Conservation (phyloP, 345 rosid genomes). For the Bruguiera sexangula region DNA sequence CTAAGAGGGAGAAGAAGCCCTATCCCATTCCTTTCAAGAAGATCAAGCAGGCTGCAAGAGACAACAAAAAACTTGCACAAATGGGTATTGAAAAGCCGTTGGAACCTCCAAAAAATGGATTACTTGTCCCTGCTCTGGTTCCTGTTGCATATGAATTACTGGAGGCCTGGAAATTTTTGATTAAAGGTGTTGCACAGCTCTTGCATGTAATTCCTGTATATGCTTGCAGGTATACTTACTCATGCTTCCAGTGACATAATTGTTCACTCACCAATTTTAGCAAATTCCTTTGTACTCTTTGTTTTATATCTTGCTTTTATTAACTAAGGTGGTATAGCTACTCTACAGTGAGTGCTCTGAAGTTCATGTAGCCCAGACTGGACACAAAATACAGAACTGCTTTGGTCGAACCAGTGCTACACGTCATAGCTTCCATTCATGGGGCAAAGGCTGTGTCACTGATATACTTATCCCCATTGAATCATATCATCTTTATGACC, state of each 20-base stretch:
- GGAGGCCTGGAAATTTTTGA: conserved; percentile 77
- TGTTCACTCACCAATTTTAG: not conserved
- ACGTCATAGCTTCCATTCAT: conserved; percentile 58
- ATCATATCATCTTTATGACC: conserved; percentile 81
- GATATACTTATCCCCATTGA: conserved; percentile 79
- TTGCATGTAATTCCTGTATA: conserved; percentile 65
- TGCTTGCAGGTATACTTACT: conserved; percentile 59
- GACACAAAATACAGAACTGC: conserved; percentile 66
- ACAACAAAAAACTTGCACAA: conserved; percentile 67
- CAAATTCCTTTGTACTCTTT: not conserved
- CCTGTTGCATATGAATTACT: conserved; percentile 69
- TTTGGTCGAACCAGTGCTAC: conserved; percentile 39
- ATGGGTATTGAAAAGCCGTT: conserved; percentile 79
- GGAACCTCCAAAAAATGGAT: conserved; percentile 77
- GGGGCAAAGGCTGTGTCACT: conserved; percentile 70
- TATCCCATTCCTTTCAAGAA: conserved; percentile 66
- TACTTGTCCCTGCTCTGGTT: conserved; percentile 68
- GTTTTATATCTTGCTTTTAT: not conserved
- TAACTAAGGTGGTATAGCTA: conserved; percentile 8
- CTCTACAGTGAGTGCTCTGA: conserved; percentile 67
- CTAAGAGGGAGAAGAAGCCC: conserved; percentile 83
- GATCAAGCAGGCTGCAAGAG: conserved; percentile 58
- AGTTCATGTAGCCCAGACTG: conserved; percentile 65
- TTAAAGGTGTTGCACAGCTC: conserved; percentile 74
- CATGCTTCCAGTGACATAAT: not conserved